A percentile compares a stretch with the other conserved stretches of the same genome.
These are phyloP conservation scores for Elsinoe arachidis DNA, from an alignment of 2,329 filamentous ascomycete genomes.

Conservation along the genomic window DNA sequence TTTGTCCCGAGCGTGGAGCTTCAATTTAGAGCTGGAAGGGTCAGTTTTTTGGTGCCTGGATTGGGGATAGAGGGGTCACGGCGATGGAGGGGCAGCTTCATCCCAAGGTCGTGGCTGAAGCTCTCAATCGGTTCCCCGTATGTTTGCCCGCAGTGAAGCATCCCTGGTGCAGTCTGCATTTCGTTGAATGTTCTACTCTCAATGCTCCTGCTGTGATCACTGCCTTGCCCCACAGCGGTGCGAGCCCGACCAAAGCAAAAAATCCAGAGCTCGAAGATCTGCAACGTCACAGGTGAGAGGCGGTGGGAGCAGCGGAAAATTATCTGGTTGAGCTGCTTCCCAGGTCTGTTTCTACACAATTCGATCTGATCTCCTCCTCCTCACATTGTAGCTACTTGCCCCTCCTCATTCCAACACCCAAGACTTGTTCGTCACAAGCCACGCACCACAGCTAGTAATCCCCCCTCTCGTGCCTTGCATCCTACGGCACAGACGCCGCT, in stretches of 20 bases:
- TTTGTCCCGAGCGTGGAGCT: too few relatives aligned
- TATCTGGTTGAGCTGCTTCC: background rate
- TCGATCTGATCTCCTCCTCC: background rate
- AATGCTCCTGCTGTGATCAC: slow-evolving; percentile 2
- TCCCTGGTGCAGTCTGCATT: background rate
- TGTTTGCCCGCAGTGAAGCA: background rate
- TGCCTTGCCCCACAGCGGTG: slow-evolving; percentile 7
- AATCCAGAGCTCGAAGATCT: slow-evolving; percentile 1
- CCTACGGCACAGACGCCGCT: background rate
- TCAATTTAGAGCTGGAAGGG: slow-evolving; percentile 1
- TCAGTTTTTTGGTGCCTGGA: slow-evolving; percentile 5
- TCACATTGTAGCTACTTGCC: background rate
- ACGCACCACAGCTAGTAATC: slow-evolving; percentile 1
- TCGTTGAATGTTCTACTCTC: slow-evolving; percentile 11
- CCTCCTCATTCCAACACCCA: background rate
- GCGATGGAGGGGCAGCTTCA: slow-evolving; percentile 6
- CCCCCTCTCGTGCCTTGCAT: background rate
- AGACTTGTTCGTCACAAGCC: slow-evolving; percentile 2
- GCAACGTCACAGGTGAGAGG: slow-evolving; percentile 10
- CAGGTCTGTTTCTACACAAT: background rate
- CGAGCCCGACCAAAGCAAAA: slow-evolving; percentile 8
- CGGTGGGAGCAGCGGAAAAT: background rate
- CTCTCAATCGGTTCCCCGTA: background rate
- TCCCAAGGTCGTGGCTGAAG: too few relatives aligned
- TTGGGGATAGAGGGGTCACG: slow-evolving; percentile 9